Evolutionary conservation across 257 asterid genomes (phyloP).

Genomic region (Thymus quinquecostatus): DNA sequence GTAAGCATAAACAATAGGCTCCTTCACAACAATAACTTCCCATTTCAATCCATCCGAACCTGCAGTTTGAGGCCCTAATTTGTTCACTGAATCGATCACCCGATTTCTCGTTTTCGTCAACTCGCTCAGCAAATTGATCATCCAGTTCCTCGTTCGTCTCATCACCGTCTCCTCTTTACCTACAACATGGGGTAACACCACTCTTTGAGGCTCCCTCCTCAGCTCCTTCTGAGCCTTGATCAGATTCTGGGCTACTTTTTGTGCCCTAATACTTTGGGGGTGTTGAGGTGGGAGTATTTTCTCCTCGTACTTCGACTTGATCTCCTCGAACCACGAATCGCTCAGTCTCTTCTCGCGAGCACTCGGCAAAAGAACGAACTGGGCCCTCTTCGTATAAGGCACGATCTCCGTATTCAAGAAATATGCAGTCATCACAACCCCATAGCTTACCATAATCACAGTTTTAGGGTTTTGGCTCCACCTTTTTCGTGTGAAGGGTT

Average conservation of each 20-base stretch:
- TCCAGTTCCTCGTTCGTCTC: constrained; percentile 70
- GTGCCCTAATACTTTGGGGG: constrained; percentile 67
- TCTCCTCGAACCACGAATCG: constrained; percentile 57
- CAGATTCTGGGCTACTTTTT: constrained; percentile 62
- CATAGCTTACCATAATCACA: constrained; percentile 56
- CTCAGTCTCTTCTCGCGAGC: constrained; percentile 59
- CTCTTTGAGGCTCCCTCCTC: constrained; percentile 57
- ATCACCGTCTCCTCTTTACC: constrained; percentile 41
- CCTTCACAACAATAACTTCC: constrained; percentile 87
- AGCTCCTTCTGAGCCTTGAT: constrained; percentile 81
- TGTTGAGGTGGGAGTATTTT: constrained; percentile 79
- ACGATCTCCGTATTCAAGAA: constrained; percentile 78
- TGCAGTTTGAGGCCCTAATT: constrained; percentile 64
- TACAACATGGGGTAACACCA: constrained; percentile 28
- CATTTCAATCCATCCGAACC: constrained; percentile 87
- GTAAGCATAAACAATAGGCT: constrained; percentile 76
- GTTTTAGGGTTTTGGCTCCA: constrained; percentile 72
- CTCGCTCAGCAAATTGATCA: constrained; percentile 75
- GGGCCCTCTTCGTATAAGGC: constrained; percentile 82
- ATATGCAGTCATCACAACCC: constrained; percentile 63
- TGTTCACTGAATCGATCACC: constrained; percentile 77
- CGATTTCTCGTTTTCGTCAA: constrained; percentile 55
- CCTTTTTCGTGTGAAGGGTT: constrained; percentile 41
- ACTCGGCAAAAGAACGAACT: constrained; percentile 71
- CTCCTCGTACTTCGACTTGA: constrained; percentile 60